These are phyloP conservation scores for Juglanconis juglandina DNA, from an alignment of 2,329 filamentous ascomycete genomes.

Conservation along the genomic window DNA sequence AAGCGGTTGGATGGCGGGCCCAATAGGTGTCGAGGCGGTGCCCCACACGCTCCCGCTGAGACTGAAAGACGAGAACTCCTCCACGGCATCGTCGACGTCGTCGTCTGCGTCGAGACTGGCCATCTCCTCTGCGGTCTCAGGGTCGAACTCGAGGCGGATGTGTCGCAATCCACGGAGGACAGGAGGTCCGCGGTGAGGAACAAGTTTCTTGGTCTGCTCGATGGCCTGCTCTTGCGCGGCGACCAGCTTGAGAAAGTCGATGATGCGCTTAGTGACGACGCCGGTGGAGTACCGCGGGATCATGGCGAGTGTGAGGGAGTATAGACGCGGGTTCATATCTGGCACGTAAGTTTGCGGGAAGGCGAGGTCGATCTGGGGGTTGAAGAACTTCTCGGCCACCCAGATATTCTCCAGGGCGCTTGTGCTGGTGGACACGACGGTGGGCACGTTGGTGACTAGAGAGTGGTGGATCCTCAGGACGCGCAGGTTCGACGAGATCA, in stretches of 20 bases:
- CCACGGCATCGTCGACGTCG: conserved; percentile 33
- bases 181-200: conserved; percentile 35
- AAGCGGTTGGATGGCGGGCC: neutral
- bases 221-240: conserved; percentile 49
- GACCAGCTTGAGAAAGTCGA: conserved; percentile 43
- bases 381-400: conserved; percentile 44
- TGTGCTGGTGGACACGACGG: conserved; percentile 36
- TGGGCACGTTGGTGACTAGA: conserved; percentile 52
- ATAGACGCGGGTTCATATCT: conserved; percentile 54
- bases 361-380: conserved; percentile 39
- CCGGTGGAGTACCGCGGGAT: conserved; percentile 54
- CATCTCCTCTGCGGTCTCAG: conserved; percentile 36
- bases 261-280: conserved; percentile 44
- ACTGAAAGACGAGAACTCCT: conserved; percentile 47
- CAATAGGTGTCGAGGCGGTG: conserved; percentile 13
- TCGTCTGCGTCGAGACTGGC: conserved; percentile 26
- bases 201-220: conserved; percentile 22
- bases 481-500: conserved; percentile 51
- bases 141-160: conserved; percentile 53
- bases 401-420: conserved; percentile 34
- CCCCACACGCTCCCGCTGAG: conserved; percentile 34
- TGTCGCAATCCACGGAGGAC: conserved; percentile 50
- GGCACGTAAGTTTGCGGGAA: conserved; percentile 50
- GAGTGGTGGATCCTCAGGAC: conserved; percentile 57
- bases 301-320: conserved; percentile 49